Evolutionary conservation across 768 basidiomycete genomes (phyloP).

Genomic region (Pleurotus tuber-regium): DNA sequence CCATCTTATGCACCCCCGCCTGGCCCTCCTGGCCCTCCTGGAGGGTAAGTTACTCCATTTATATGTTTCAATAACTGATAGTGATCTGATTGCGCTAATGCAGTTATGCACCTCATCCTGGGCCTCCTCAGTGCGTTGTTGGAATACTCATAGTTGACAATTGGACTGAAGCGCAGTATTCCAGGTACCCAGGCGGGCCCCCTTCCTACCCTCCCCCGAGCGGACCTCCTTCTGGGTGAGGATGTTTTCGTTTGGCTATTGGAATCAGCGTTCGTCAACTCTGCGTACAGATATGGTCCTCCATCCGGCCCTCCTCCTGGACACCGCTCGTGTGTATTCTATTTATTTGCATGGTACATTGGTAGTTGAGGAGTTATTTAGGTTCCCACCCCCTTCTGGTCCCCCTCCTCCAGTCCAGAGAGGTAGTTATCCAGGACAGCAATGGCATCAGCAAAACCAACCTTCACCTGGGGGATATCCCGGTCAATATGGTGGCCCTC

Average conservation of each 20-base stretch:
- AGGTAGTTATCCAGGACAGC: slow-evolving; percentile 40
- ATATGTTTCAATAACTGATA: not conserved
- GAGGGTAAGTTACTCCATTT: slow-evolving; percentile 7
- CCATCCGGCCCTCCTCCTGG: slow-evolving; percentile 20
- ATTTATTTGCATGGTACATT: not conserved
- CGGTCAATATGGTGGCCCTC: slow-evolving; percentile 24
- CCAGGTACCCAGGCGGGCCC: slow-evolving; percentile 3
- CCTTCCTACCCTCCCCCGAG: slow-evolving; percentile 16
- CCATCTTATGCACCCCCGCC: slow-evolving; percentile 28
- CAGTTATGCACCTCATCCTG: slow-evolving; percentile 32
- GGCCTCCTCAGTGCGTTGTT: slow-evolving; percentile 29
- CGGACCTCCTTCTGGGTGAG: slow-evolving; percentile 19
- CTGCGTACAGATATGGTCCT: slow-evolving; percentile 19
- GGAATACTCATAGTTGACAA: not conserved
- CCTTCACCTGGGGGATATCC: slow-evolving; percentile 21
- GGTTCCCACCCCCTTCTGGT: slow-evolving; percentile 22
- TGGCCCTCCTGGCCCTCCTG: slow-evolving; percentile 12
- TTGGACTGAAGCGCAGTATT: not conserved
- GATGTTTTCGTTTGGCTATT: not conserved
- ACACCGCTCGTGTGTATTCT: slow-evolving; percentile 7
- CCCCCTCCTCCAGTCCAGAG: slow-evolving; percentile 30
- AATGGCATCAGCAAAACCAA: slow-evolving; percentile 31
- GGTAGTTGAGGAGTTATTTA: slow-evolving; percentile 14
- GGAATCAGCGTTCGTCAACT: not conserved
- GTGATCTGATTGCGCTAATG: not conserved